Percentiles rank a stretch among this genome's conserved stretches.
Evolutionary conservation across 495 filamentous ascomycete species (phyloP).

Genomic region (Neurospora sp.): DNA sequence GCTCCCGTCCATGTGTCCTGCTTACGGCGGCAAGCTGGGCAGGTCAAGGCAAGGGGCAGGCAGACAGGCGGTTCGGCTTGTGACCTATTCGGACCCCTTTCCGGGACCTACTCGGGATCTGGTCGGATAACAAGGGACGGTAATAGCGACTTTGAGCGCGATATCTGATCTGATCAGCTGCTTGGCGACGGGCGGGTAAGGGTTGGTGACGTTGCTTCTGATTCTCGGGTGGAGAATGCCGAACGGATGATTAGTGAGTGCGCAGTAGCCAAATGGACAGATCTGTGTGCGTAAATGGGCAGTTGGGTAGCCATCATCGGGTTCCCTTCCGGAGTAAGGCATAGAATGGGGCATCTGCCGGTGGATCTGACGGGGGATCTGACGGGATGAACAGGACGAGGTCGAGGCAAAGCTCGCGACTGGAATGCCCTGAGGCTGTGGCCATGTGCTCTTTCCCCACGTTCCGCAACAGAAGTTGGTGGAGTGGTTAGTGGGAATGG

Average conservation of each 20-base stretch:
- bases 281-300: background rate
- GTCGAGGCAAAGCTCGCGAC: background rate
- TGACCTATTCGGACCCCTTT: background rate
- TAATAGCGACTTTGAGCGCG: background rate
- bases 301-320: background rate
- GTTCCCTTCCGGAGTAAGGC: background rate
- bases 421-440: background rate
- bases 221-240: background rate
- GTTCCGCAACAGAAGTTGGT: background rate
- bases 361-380: background rate
- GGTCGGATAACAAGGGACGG: background rate
- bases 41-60: background rate
- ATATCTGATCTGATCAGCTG: background rate
- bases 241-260: background rate
- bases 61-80: background rate
- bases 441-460: background rate
- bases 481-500: background rate
- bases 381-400: background rate
- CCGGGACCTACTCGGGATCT: background rate
- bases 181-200: background rate
- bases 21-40: background rate
- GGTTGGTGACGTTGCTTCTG: background rate
- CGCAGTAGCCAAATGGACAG: background rate
- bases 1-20: background rate
- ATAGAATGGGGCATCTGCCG: background rate